Evolutionary conservation across 2,329 filamentous ascomycete species (phyloP), one percentile per base, ranked within the genome.

Genomic region (Hansfordia pulvinata): DNA sequence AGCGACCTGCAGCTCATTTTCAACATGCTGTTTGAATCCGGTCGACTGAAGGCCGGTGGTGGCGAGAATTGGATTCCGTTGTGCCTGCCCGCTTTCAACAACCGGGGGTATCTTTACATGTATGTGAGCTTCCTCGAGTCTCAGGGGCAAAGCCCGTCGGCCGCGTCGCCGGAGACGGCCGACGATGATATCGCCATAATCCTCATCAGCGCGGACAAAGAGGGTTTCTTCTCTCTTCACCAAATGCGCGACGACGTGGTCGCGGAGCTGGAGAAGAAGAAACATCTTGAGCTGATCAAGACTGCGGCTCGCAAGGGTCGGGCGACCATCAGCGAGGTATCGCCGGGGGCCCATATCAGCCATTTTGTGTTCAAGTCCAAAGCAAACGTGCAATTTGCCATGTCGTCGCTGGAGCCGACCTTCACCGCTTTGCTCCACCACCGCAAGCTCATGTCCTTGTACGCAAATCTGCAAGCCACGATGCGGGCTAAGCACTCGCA

Each of bases 21-120:
- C 64, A 96, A 96, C 47, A 98, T 98, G 92, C 72, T 98, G 2
- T 98, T 98, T 43, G 86, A 93, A 55, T 90, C 88, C 3, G 83
- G 84, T 25, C 80, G 83, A 22, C 79, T 98, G 47, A 88, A 90
- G 47, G 79, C 84, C 12, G 86, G 82, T 5, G 85, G 67, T 20
- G 90, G 88, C 17, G 90, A 98, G 52, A 94, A 88, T 42, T 98
- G 90, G 90, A 88, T 96, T 25, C 90, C 90, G 0, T 64, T 98
- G 6, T 98, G 90, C 43, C 66, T 98, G 3, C 92, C 90, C 1
- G 88, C 86, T 5, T 98, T 98, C 58, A 98, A 98, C 56, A 96
- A 84, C 50, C 81, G 76, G 27, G 92, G 90, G 15, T 98, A 93
- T 47, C 65, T 98, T 2, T 94, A 98, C 58, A 96, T 98, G 85